These are phyloP conservation scores for Pichia sp. DNA, from an alignment of 1,139 yeast species.

Conservation along the genomic window DNA sequence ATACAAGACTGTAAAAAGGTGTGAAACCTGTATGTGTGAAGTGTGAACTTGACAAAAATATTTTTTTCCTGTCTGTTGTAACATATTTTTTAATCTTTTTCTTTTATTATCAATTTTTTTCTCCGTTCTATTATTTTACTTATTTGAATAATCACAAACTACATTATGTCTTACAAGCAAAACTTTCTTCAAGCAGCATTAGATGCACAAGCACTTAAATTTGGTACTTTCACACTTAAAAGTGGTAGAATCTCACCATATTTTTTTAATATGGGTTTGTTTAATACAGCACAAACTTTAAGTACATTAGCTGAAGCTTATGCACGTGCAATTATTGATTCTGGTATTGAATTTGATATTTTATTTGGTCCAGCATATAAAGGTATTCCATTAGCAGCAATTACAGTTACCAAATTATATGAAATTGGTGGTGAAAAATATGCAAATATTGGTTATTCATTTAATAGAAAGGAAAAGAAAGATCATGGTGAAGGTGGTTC, in stretches of 20 bases:
- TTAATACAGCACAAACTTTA: conserved; percentile 73
- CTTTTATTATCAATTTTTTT: too few species aligned
- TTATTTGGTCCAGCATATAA: conserved; percentile 97
- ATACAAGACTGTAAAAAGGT: too few species aligned
- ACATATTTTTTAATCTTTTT: too few species aligned
- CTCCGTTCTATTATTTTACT: neutral
- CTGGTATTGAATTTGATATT: conserved; percentile 81
- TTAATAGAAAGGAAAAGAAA: conserved; percentile 87
- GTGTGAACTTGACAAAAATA: too few species aligned
- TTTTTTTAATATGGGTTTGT: conserved; percentile 89
- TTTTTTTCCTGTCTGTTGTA: too few species aligned
- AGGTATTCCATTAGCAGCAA: conserved; percentile 93
- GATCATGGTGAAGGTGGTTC: conserved; percentile 98
- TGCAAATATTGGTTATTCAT: conserved; percentile 59
- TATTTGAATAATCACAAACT: neutral
- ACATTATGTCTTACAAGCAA: conserved; percentile 22
- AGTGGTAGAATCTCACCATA: conserved; percentile 95
- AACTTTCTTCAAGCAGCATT: conserved; percentile 74
- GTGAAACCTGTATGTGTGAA: too few species aligned
- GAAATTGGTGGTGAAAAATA: conserved; percentile 81
- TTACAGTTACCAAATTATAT: conserved; percentile 85
- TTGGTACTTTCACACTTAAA: conserved; percentile 84
- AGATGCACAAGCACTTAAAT: conserved; percentile 72
- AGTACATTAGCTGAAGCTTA: conserved; percentile 80
- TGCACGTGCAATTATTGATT: conserved; percentile 77